Evolutionary conservation across 2,329 filamentous ascomycete species (phyloP).

Genomic region (Lecanosticta acicola): DNA sequence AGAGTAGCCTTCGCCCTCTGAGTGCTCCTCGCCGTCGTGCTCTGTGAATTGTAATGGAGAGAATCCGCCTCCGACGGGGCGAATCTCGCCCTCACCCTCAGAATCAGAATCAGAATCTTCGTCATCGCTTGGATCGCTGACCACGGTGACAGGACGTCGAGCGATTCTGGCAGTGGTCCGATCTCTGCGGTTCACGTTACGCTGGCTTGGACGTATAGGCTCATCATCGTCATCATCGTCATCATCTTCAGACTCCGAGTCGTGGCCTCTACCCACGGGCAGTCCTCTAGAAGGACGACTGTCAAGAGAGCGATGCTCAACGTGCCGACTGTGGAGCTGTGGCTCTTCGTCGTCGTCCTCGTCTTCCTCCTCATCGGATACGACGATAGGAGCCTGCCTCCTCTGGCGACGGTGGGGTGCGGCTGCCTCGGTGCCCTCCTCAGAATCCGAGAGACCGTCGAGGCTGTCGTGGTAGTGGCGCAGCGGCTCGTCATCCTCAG

Average conservation of each 20-base stretch:
- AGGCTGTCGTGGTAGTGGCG: slow-evolving; percentile 16
- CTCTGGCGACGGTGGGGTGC: slow-evolving; percentile 4
- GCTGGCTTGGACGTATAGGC: slow-evolving; percentile 9
- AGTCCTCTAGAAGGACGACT: slow-evolving; percentile 1
- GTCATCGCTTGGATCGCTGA: slow-evolving; percentile 13
- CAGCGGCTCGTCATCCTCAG: slow-evolving; percentile 9
- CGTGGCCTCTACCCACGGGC: slow-evolving; percentile 10
- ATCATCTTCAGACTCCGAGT: slow-evolving; percentile 12
- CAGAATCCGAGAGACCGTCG: slow-evolving; percentile 15
- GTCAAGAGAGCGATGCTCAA: too few species aligned
- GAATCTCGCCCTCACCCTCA: slow-evolving; percentile 1
- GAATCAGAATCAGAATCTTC: slow-evolving; percentile 10
- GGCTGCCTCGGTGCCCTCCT: slow-evolving; percentile 6
- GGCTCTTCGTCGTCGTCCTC: too few species aligned
- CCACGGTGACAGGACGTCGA: slow-evolving; percentile 6
- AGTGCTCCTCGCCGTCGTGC: slow-evolving; percentile 2
- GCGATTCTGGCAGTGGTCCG: not conserved
- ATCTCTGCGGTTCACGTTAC: slow-evolving; percentile 4
- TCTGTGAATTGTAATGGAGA: slow-evolving; percentile 17
- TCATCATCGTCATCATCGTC: slow-evolving; percentile 14
- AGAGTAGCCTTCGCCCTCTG: not conserved
- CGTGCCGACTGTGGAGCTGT: too few species aligned
- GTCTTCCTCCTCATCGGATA: slow-evolving; percentile 22
- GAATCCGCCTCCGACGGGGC: slow-evolving; percentile 8
- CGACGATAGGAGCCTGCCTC: slow-evolving; percentile 8